A percentile compares a stretch with the other conserved stretches of the same genome.
phyloP scores from a whole-genome alignment of 495 filamentous ascomycete species.

The Penicillium malachiteum region DNA sequence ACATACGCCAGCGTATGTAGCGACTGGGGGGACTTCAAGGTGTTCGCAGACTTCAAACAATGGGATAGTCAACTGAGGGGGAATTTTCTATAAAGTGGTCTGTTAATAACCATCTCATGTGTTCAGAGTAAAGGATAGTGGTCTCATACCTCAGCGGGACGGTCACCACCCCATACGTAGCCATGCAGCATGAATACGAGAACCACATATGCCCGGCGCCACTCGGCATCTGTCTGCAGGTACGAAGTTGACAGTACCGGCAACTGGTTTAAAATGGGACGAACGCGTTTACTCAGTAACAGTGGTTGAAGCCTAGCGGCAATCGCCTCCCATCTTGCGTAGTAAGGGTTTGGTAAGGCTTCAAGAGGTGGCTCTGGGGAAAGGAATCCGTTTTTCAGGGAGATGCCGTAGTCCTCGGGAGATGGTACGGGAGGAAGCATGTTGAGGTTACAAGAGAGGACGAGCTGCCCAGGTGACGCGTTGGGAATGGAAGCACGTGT shows the following conservation, averaged over 20 bases:
- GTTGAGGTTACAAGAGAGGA: slow-evolving; percentile 6
- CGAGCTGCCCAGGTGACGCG: slow-evolving; percentile 1
- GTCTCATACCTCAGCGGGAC: slow-evolving; percentile 65
- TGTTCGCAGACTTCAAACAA: slow-evolving; percentile 73
- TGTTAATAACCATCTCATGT: not conserved
- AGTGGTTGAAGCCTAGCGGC: slow-evolving; percentile 81
- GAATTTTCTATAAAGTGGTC: slow-evolving; percentile 45
- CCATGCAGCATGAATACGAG: slow-evolving; percentile 86
- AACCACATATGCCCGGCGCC: slow-evolving; percentile 85
- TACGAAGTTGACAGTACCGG: slow-evolving; percentile 78
- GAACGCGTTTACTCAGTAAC: slow-evolving; percentile 77
- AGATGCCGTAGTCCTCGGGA: slow-evolving; percentile 83
- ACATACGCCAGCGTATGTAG: slow-evolving; percentile 87
- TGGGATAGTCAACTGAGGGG: slow-evolving; percentile 79
- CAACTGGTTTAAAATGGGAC: slow-evolving; percentile 71
- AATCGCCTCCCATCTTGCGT: slow-evolving; percentile 87
- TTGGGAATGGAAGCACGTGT: slow-evolving; percentile 3
- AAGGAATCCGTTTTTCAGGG: slow-evolving; percentile 83
- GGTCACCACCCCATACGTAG: slow-evolving; percentile 92
- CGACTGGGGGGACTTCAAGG: slow-evolving; percentile 88
- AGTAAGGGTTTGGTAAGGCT: slow-evolving; percentile 81
- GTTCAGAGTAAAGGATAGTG: not conserved
- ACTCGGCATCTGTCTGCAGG: slow-evolving; percentile 80
- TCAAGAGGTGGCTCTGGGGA: slow-evolving; percentile 78
- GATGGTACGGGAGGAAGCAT: slow-evolving; percentile 86